Conservation (phyloP, 192 early-diverging fungal genomes). For the Coemansia sp. region DNA sequence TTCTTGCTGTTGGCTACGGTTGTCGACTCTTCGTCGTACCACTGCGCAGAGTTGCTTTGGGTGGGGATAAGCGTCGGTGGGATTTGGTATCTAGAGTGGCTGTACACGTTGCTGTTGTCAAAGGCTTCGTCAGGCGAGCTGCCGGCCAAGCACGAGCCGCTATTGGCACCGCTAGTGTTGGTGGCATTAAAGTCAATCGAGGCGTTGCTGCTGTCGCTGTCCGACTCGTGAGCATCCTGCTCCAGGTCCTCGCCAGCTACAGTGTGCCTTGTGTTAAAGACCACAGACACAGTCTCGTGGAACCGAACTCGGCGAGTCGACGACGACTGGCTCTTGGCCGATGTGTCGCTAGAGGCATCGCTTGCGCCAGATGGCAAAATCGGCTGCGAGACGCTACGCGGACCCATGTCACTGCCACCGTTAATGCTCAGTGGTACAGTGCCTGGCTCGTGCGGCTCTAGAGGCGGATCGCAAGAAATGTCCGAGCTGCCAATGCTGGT, state of each 20-base stretch:
- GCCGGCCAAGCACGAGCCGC: not conserved
- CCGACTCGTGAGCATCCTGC: constrained; percentile 22
- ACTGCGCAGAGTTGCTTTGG: constrained; percentile 4
- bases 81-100: constrained; percentile 26
- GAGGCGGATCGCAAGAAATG: constrained; percentile 11
- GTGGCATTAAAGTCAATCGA: constrained; percentile 13
- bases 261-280: constrained; percentile 34
- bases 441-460: not conserved
- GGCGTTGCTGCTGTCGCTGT: constrained; percentile 46
- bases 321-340: constrained; percentile 43
- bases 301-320: constrained; percentile 48
- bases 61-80: constrained; percentile 1
- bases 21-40: constrained; percentile 5
- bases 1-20: constrained; percentile 15
- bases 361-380: not conserved
- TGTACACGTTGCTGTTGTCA: constrained; percentile 18
- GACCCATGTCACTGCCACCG: not conserved
- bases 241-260: constrained; percentile 16
- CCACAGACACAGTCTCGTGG: constrained; percentile 49
- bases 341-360: constrained; percentile 38
- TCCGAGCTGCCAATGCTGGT: constrained; percentile 29
- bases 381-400: constrained; percentile 15
- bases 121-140: constrained; percentile 36
- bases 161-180: not conserved
- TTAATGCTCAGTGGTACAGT: not conserved